Evolutionary conservation across 2,329 filamentous ascomycete genomes (phyloP).

Genomic region (Aspergillus quadricinctus): DNA sequence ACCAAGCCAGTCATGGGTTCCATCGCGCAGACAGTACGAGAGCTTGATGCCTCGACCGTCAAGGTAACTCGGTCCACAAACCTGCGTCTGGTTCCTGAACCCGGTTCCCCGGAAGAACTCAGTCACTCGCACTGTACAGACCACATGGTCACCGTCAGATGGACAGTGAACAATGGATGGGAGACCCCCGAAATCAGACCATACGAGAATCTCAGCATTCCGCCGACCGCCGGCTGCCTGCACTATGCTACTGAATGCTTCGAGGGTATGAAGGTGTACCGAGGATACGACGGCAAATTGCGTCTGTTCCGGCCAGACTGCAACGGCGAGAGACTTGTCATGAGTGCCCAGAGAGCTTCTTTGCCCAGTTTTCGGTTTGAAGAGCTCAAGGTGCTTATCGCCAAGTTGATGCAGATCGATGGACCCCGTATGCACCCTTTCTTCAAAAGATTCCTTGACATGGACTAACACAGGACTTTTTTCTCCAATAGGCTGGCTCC

Average conservation of each 20-base stretch:
- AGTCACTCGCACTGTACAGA: conserved; percentile 59
- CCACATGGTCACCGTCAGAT: conserved; percentile 78
- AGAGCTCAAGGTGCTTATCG: conserved; percentile 70
- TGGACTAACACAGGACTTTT: conserved; percentile 1
- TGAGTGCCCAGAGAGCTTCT: conserved; percentile 59
- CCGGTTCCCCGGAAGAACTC: conserved; percentile 38
- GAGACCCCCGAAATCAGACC: conserved; percentile 67
- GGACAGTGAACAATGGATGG: conserved; percentile 67
- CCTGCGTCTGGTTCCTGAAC: conserved; percentile 33
- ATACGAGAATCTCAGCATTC: conserved; percentile 71
- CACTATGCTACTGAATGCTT: conserved; percentile 93
- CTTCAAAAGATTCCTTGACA: neutral
- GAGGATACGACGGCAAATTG: conserved; percentile 64
- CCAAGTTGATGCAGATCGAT: conserved; percentile 67
- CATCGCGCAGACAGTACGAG: conserved; percentile 23
- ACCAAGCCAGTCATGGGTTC: conserved; percentile 26
- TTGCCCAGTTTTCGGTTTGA: conserved; percentile 68
- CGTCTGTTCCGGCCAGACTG: conserved; percentile 72
- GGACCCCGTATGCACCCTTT: conserved; percentile 44
- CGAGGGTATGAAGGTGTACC: conserved; percentile 75
- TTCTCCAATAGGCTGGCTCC: conserved; percentile 64
- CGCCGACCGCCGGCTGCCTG: conserved; percentile 74
- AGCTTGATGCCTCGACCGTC: conserved; percentile 38
- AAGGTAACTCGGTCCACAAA: conserved; percentile 35
- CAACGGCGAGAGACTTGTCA: conserved; percentile 63